Base-by-base conservation (phyloP, 352 stramenopile genomes). In the Globisporangium spinosum region DNA sequence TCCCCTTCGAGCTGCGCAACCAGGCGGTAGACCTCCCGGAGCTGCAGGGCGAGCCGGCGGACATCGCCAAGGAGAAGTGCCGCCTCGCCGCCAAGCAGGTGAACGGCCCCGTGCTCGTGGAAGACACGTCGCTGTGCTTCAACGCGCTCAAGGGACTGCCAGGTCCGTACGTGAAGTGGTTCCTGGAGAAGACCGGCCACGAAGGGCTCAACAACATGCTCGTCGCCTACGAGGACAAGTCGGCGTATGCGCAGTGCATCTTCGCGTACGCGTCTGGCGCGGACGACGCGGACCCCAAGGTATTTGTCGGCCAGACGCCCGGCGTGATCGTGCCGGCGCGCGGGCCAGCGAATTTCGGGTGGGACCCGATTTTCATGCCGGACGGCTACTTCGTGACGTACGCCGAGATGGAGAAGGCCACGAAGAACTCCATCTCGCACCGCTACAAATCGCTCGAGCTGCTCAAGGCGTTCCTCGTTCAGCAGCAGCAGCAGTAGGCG, bases 91-190 rank as follows among this genome's bases (percentile, higher is more conserved):
- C 90, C 22, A 70, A 93, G 65, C 68, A 95, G 71, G 78, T 97
- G 53, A 68, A 86, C 38, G 95, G 96, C 9, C 78, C 95, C 5
- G 94, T 98, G 56, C 89, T 99, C 43, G 96, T 98, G 27, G 97
- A 99, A 78, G 97, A 99, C 80, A 99, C 96, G 45, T 98, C 89
- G 58, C 80, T 99, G 6, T 98, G 96, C 82, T 99, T 98, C 78
- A 98, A 98, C 72, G 97, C 96, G 58, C 84, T 99, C 6, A 75
- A 89, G 47, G 96, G 91, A 0, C 87, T 99, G 1, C 97, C 97
- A 0, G 97, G 97, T 0, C 94, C 96, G 27, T 99, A 99, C 81
- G 97, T 99, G 70, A 99, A 99, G 82, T 99, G 97, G 95, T 99
- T 99, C 70, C 79, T 99, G 10, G 92, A 99, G 45, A 98, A 97